A percentile compares a stretch with the other conserved stretches of the same genome.
phyloP scores from a whole-genome alignment of 768 basidiomycete species.

The Tylopilus vinaceipallidus region DNA sequence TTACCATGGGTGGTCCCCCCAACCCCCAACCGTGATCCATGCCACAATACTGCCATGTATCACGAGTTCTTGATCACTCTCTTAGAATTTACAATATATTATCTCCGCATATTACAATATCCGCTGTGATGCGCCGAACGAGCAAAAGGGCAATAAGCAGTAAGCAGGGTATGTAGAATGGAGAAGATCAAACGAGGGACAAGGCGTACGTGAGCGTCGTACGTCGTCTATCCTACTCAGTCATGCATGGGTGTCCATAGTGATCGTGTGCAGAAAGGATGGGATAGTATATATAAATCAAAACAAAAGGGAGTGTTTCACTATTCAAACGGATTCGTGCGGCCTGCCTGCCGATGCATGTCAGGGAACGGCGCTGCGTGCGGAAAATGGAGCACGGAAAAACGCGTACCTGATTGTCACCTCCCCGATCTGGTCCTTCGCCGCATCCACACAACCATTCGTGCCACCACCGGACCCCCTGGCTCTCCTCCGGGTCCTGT shows the following conservation, averaged over 20 bases:
- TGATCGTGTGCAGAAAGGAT: constrained; percentile 5
- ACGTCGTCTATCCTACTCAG: constrained; percentile 1
- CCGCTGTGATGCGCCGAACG: constrained; percentile 5
- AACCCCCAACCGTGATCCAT: not conserved
- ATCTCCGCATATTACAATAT: constrained; percentile 15
- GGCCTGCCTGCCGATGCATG: constrained; percentile 51
- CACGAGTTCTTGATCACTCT: not conserved
- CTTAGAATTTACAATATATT: constrained; percentile 18
- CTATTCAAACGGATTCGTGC: constrained; percentile 63
- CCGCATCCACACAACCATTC: constrained; percentile 83
- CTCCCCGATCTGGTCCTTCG: constrained; percentile 71
- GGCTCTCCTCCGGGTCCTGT: constrained; percentile 26
- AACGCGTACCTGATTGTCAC: constrained; percentile 61
- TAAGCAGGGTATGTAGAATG: constrained; percentile 22
- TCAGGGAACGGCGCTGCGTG: not conserved
- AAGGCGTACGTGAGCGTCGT: not conserved
- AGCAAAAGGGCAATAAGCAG: constrained; percentile 17
- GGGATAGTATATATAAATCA: constrained; percentile 8
- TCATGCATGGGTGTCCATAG: constrained; percentile 12
- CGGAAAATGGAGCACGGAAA: not conserved
- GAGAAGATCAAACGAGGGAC: constrained; percentile 9
- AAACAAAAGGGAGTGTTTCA: not conserved
- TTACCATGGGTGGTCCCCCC: not conserved
- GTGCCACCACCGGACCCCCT: constrained; percentile 71
- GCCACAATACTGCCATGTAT: not conserved